Conservation (phyloP, 768 basidiomycete species). For the Flagelloscypha sp. region DNA sequence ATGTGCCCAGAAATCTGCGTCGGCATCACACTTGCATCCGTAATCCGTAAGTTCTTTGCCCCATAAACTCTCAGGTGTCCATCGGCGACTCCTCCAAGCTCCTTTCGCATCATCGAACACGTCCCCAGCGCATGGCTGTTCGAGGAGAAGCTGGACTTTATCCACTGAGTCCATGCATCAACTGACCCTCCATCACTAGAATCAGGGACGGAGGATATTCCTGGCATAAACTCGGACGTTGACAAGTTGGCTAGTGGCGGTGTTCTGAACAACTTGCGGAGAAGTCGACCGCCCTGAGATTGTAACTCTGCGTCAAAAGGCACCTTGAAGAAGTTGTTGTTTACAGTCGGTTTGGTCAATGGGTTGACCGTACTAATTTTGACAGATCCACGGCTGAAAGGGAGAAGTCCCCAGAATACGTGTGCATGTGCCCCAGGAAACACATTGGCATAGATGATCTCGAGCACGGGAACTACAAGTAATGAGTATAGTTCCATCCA, state of each 20-base stretch:
- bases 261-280: slow-evolving; percentile 32
- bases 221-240: slow-evolving; percentile 37
- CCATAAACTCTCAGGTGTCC: slow-evolving; percentile 35
- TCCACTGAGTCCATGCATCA: slow-evolving; percentile 39
- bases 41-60: slow-evolving; percentile 33
- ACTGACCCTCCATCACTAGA: slow-evolving; percentile 32
- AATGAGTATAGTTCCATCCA: no score
- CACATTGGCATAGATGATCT: slow-evolving; percentile 39
- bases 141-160: slow-evolving; percentile 27
- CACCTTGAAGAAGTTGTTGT: slow-evolving; percentile 43
- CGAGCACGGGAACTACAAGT: slow-evolving; percentile 32
- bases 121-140: slow-evolving; percentile 10
- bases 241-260: slow-evolving; percentile 33
- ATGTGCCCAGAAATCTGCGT: slow-evolving; percentile 11
- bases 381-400: slow-evolving; percentile 47
- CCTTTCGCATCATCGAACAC: slow-evolving; percentile 10
- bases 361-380: slow-evolving; percentile 39
- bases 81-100: slow-evolving; percentile 29
- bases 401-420: slow-evolving; percentile 50
- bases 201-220: slow-evolving; percentile 29
- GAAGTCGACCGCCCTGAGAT: slow-evolving; percentile 36
- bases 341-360: slow-evolving; percentile 37
- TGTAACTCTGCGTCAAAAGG: slow-evolving; percentile 43
- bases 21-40: slow-evolving; percentile 17
- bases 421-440: slow-evolving; percentile 40